A percentile compares a stretch with the other conserved stretches of the same genome.
phyloP scores from a whole-genome alignment of 2,329 filamentous ascomycete species.

The Colletotrichum ledebouriae region DNA sequence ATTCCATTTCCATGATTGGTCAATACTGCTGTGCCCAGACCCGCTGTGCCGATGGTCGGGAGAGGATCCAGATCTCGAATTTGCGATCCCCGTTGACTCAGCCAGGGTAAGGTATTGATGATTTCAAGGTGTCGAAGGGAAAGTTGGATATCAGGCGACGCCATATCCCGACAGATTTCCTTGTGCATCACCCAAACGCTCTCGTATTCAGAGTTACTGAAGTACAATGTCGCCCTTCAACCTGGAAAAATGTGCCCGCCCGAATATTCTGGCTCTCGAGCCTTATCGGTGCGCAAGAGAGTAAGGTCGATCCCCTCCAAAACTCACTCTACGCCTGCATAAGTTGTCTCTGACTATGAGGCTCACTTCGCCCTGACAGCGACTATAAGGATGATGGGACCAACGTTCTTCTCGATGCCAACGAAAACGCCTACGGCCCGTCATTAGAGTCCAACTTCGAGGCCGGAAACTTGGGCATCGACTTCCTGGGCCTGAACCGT shows the following conservation, averaged over 20 bases:
- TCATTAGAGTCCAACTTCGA: slow-evolving; percentile 71
- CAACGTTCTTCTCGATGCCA: slow-evolving; percentile 96
- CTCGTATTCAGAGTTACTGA: too few relatives aligned
- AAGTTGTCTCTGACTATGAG: slow-evolving; percentile 3
- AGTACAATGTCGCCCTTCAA: slow-evolving; percentile 74
- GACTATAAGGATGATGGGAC: slow-evolving; percentile 99
- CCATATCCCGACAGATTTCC: not conserved
- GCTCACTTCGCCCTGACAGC: slow-evolving; percentile 60
- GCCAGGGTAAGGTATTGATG: slow-evolving; percentile 16
- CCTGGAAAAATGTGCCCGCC: slow-evolving; percentile 79
- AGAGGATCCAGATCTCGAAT: slow-evolving; percentile 22
- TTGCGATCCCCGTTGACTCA: slow-evolving; percentile 23
- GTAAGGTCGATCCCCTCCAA: slow-evolving; percentile 61
- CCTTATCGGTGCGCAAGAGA: slow-evolving; percentile 87
- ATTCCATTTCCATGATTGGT: slow-evolving; percentile 12
- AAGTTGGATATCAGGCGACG: slow-evolving; percentile 29
- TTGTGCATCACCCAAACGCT: not conserved
- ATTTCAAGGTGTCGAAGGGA: not conserved
- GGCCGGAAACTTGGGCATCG: slow-evolving; percentile 69
- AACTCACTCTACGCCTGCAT: slow-evolving; percentile 11
- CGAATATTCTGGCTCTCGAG: slow-evolving; percentile 81
- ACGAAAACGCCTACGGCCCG: slow-evolving; percentile 96
- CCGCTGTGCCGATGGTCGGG: slow-evolving; percentile 27
- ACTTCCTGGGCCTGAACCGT: slow-evolving; percentile 87
- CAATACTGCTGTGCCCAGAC: slow-evolving; percentile 4